These are phyloP conservation scores for Scedosporium apiospermum DNA, from an alignment of 2,329 filamentous ascomycete genomes.

Conservation along the genomic window DNA sequence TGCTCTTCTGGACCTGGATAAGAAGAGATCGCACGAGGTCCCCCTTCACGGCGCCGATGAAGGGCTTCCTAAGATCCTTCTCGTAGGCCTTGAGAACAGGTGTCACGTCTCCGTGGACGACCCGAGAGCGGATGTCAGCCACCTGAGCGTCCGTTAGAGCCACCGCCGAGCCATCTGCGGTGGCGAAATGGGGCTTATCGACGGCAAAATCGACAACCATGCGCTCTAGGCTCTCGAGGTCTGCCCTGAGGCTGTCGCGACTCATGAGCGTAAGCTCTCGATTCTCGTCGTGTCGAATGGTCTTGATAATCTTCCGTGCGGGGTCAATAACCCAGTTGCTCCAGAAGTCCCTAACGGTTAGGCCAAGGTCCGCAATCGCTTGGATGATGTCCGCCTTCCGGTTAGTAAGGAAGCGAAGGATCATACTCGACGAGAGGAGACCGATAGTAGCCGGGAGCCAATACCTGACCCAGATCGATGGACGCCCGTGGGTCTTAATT, in stretches of 20 bases:
- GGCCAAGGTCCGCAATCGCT: conserved; percentile 72
- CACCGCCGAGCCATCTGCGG: conserved; percentile 25
- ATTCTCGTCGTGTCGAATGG: conserved; percentile 83
- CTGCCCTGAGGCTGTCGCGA: conserved; percentile 79
- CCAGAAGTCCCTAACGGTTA: conserved; percentile 83
- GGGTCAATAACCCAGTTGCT: conserved; percentile 93
- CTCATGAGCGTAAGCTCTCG: conserved; percentile 97
- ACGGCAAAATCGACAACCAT: conserved; percentile 97
- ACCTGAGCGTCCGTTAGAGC: conserved; percentile 61
- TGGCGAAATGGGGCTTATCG: conserved; percentile 60
- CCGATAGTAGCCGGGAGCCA: conserved; percentile 71
- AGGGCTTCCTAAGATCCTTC: conserved; percentile 71
- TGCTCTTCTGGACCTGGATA: conserved; percentile 97
- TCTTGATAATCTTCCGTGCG: conserved; percentile 70
- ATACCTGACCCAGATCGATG: conserved; percentile 67
- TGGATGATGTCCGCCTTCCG: conserved; percentile 65
- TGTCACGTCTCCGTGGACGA: conserved; percentile 86
- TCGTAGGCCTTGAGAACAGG: conserved; percentile 88
- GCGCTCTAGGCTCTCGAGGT: conserved; percentile 83
- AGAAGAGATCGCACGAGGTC: conserved; percentile 83
- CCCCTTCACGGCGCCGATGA: conserved; percentile 73
- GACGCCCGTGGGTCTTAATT: conserved; percentile 61
- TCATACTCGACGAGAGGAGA: conserved; percentile 74
- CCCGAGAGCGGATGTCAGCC: conserved; percentile 63
- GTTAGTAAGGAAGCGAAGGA: conserved; percentile 70